These are phyloP conservation scores for Glycyrrhiza uralensis DNA, from an alignment of 306 rosid genomes.

Conservation along the genomic window DNA sequence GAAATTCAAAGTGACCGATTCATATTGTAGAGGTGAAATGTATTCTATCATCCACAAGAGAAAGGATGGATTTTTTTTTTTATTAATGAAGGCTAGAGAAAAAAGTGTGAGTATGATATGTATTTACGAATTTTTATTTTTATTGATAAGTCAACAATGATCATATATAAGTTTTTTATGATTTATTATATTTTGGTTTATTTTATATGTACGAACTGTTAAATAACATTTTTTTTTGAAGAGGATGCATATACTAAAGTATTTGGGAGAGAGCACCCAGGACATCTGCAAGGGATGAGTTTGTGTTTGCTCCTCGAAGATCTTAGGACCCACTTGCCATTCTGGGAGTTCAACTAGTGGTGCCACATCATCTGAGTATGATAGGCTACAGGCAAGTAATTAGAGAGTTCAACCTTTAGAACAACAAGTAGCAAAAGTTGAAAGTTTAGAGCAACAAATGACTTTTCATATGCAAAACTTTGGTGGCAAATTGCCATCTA, in stretches of 20 bases:
- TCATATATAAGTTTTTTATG: too few species aligned
- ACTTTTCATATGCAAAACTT: not conserved
- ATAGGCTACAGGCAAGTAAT: not conserved
- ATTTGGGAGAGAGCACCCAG: not conserved
- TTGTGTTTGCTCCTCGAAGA: not conserved
- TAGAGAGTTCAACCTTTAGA: not conserved
- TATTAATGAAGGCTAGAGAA: not conserved
- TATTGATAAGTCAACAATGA: not conserved
- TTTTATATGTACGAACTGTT: too few species aligned
- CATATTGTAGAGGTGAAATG: not conserved
- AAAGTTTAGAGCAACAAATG: not conserved
- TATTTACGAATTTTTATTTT: not conserved
- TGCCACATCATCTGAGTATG: not conserved
- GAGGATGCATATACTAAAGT: not conserved
- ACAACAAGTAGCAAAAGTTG: not conserved
- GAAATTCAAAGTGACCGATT: not conserved
- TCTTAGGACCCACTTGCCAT: not conserved
- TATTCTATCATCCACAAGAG: not conserved
- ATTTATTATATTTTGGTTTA: too few species aligned
- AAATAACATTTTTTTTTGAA: not conserved
- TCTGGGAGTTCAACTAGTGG: not conserved
- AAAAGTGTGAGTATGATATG: not conserved
- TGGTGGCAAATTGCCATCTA: not conserved
- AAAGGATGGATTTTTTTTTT: not conserved
- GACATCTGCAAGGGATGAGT: not conserved